These are phyloP conservation scores for Barbarea vulgaris DNA, from an alignment of 345 rosid genomes.

Conservation along the genomic window DNA sequence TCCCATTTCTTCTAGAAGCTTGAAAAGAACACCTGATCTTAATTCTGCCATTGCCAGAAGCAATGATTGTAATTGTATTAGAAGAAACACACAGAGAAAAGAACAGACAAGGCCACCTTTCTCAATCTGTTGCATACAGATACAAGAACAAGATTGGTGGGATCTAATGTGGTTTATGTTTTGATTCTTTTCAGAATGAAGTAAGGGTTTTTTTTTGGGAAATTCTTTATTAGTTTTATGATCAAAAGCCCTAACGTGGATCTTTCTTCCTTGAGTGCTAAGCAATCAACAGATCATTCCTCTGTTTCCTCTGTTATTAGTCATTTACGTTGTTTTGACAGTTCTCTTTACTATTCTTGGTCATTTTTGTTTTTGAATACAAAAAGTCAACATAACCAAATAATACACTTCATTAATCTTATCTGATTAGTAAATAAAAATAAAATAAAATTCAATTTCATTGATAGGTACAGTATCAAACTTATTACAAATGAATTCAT, in stretches of 20 bases:
- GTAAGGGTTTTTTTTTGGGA: not conserved
- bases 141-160: slow-evolving; percentile 12
- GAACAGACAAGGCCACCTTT: slow-evolving; percentile 7
- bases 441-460: not conserved
- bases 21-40: slow-evolving; percentile 59
- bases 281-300: slow-evolving; percentile 1
- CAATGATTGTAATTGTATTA: not conserved
- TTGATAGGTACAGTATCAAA: slow-evolving; percentile 9
- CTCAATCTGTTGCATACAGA: slow-evolving; percentile 22
- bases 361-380: slow-evolving; percentile 10
- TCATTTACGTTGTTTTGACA: slow-evolving; percentile 17
- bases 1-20: slow-evolving; percentile 59
- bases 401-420: not conserved
- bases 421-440: not conserved
- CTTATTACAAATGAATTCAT: slow-evolving; percentile 22
- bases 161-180: slow-evolving; percentile 10
- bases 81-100: slow-evolving; percentile 8
- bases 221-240: not conserved
- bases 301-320: slow-evolving; percentile 17
- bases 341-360: slow-evolving; percentile 34
- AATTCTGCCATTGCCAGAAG: slow-evolving; percentile 48
- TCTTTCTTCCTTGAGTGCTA: slow-evolving; percentile 12
- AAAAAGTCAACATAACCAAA: slow-evolving; percentile 3
- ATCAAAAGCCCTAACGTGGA: slow-evolving; percentile 15
- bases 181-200: slow-evolving; percentile 7